A percentile compares a stretch with the other conserved stretches of the same genome.
Evolutionary conservation across 1,284 basidiomycete species (phyloP).

Genomic region (Pseudozyma tsukubaensis): DNA sequence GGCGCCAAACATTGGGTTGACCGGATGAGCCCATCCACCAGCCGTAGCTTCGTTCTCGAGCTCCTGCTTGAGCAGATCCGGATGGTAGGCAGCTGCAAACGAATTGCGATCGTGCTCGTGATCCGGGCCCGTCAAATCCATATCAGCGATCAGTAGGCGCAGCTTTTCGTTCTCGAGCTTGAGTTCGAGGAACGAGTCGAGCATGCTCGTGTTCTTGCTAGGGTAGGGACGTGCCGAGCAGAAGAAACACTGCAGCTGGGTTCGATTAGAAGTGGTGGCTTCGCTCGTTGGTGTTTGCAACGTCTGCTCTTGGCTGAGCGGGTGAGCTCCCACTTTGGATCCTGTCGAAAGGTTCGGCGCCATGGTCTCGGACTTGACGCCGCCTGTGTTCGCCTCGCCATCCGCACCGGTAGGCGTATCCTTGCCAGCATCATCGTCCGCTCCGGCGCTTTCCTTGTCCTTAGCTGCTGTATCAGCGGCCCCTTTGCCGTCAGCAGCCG

Average conservation of each 20-base stretch:
- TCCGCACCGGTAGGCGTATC: constrained; percentile 9
- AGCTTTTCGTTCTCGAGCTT: constrained; percentile 65
- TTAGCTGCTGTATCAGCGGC: constrained; percentile 11
- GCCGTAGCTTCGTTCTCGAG: constrained; percentile 32
- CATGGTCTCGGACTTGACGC: constrained; percentile 37
- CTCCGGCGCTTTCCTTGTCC: constrained; percentile 10
- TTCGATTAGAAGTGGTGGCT: constrained; percentile 22
- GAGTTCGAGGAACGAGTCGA: constrained; percentile 65
- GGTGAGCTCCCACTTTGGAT: constrained; percentile 28
- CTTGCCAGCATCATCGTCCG: constrained; percentile 4
- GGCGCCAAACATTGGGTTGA: constrained; percentile 44
- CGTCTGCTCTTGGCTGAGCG: constrained; percentile 44
- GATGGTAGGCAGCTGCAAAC: constrained; percentile 40
- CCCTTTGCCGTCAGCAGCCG: constrained; percentile 3
- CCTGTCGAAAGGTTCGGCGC: constrained; percentile 17
- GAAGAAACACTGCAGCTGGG: constrained; percentile 59
- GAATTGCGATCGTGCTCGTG: constrained; percentile 32
- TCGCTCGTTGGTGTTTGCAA: constrained; percentile 46
- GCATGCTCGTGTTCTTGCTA: constrained; percentile 61
- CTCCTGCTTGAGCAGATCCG: constrained; percentile 51
- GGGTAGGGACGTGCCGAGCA: constrained; percentile 60
- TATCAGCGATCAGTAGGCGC: constrained; percentile 48
- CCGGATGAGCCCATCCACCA: constrained; percentile 24
- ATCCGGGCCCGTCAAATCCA: constrained; percentile 38
- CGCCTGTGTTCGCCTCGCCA: constrained; percentile 18